These are phyloP conservation scores for Collybiopsis confluens DNA, from an alignment of 768 basidiomycete genomes.

Conservation along the genomic window DNA sequence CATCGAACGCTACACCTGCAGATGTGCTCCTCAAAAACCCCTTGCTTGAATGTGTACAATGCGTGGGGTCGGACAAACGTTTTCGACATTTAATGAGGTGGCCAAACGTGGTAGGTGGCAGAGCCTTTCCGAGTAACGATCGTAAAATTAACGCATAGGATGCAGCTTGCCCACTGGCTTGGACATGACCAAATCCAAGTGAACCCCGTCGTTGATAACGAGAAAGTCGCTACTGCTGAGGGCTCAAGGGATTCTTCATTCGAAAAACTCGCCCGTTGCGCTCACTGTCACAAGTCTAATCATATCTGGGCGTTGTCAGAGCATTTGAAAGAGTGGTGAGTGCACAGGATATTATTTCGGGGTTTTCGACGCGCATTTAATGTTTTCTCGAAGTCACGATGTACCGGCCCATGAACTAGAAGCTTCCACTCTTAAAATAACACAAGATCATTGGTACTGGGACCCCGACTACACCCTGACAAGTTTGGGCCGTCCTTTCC, in stretches of 20 bases:
- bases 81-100: neutral
- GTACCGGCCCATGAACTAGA: neutral
- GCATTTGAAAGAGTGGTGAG: neutral
- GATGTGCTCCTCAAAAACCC: neutral
- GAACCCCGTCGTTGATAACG: neutral
- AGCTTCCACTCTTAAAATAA: neutral
- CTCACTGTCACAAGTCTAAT: neutral
- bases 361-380: no score
- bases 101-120: neutral
- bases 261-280: neutral
- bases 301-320: neutral
- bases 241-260: neutral
- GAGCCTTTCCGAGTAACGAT: neutral
- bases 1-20: neutral
- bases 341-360: neutral
- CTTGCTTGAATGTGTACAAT: neutral
- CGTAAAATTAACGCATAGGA: neutral
- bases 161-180: no score
- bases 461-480: neutral
- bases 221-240: conserved; percentile 1
- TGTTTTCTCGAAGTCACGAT: neutral
- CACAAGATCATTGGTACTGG: neutral
- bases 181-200: neutral
- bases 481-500: neutral
- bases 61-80: neutral